A percentile compares a stretch with the other conserved stretches of the same genome.
Evolutionary conservation across 2,329 filamentous ascomycete genomes (phyloP).

Genomic region (Pezicula neosporulosa): DNA sequence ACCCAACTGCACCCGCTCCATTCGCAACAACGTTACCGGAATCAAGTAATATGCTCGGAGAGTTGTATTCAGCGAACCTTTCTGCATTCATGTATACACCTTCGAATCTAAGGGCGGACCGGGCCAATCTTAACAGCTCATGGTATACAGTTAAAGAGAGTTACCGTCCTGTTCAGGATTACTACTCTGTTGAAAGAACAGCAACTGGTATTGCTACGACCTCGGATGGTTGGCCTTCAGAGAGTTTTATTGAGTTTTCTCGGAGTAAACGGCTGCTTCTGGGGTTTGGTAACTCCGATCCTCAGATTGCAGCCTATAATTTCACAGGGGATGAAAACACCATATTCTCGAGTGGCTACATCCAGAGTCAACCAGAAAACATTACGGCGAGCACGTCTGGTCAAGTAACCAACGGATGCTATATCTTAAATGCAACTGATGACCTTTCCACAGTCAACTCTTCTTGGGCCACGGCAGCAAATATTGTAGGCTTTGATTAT

Average conservation of each 20-base stretch:
- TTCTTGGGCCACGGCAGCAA: slow-evolving; percentile 45
- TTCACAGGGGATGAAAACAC: slow-evolving; percentile 42
- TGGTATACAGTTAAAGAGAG: slow-evolving; percentile 47
- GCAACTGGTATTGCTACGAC: slow-evolving; percentile 37
- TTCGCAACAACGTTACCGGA: slow-evolving; percentile 40
- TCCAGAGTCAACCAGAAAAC: slow-evolving; percentile 32
- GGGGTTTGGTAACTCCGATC: slow-evolving; percentile 52
- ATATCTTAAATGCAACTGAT: slow-evolving; percentile 40
- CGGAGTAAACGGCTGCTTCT: slow-evolving; percentile 50
- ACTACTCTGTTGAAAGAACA: slow-evolving; percentile 40
- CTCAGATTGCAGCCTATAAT: slow-evolving; percentile 54
- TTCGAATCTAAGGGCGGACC: slow-evolving; percentile 41
- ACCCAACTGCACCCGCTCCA: slow-evolving; percentile 39
- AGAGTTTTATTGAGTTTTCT: slow-evolving; percentile 52
- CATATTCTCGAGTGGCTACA: slow-evolving; percentile 47
- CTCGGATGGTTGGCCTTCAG: slow-evolving; percentile 60
- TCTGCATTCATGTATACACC: slow-evolving; percentile 52
- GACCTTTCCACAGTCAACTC: slow-evolving; percentile 42
- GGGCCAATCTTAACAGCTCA: slow-evolving; percentile 51
- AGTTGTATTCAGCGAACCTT: slow-evolving; percentile 43
- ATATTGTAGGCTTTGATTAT: slow-evolving; percentile 25
- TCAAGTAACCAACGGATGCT: slow-evolving; percentile 47
- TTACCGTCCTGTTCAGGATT: slow-evolving; percentile 45
- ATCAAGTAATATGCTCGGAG: slow-evolving; percentile 39
- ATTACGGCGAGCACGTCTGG: slow-evolving; percentile 34